These are phyloP conservation scores for Paraphoma chrysanthemicola DNA, from an alignment of 2,329 filamentous ascomycete genomes.

Conservation along the genomic window DNA sequence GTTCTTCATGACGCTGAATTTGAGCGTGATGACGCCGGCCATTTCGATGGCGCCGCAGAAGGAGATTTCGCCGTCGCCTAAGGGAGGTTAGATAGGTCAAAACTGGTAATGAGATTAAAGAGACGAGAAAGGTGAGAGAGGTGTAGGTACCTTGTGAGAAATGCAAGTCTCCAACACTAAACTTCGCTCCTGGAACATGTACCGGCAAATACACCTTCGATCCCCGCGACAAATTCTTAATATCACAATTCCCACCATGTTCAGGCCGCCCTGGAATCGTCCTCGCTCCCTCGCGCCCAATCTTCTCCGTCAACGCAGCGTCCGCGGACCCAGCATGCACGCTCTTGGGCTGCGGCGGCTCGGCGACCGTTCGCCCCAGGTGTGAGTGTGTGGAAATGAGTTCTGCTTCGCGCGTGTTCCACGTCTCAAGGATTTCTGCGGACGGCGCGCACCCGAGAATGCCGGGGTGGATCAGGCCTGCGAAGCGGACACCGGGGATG, in stretches of 20 bases:
- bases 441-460: constrained; percentile 91
- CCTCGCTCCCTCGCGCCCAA: constrained; percentile 79
- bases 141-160: constrained; percentile 70
- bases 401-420: constrained; percentile 84
- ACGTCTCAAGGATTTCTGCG: constrained; percentile 75
- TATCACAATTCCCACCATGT: constrained; percentile 90
- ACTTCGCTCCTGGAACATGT: constrained; percentile 85
- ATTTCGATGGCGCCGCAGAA: constrained; percentile 85
- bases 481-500: constrained; percentile 75
- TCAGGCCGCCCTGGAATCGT: constrained; percentile 86
- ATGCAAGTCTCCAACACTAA: constrained; percentile 87
- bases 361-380: constrained; percentile 71
- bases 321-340: constrained; percentile 74
- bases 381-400: constrained; percentile 72
- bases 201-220: constrained; percentile 87
- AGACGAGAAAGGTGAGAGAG: too few relatives aligned
- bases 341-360: constrained; percentile 75
- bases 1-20: constrained; percentile 85
- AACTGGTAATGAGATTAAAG: too few relatives aligned
- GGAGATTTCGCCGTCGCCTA: constrained; percentile 82
- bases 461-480: constrained; percentile 88
- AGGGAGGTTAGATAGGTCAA: too few relatives aligned
- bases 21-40: constrained; percentile 89
- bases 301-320: constrained; percentile 66
- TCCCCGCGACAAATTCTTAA: constrained; percentile 82